phyloP scores from a whole-genome alignment of 345 rosid species.

The Citrus inodora region DNA sequence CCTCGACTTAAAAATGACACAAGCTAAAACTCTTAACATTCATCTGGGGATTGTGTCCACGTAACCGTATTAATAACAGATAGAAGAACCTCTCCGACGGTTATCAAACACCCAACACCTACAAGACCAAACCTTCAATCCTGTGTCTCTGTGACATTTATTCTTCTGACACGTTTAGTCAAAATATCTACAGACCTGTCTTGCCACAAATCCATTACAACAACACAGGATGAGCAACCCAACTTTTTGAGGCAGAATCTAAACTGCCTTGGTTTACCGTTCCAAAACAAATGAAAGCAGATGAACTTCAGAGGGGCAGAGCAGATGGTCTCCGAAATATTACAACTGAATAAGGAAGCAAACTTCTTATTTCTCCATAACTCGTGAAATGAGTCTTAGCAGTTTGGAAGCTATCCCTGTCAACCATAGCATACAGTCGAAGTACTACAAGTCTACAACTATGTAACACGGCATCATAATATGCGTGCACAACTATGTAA shows the following conservation, averaged over 20 bases:
- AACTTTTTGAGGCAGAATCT: not conserved
- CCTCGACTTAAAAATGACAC: not conserved
- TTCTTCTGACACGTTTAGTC: not conserved
- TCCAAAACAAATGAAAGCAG: not conserved
- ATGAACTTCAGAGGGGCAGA: not conserved
- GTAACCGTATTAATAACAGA: not conserved
- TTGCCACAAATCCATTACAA: not conserved
- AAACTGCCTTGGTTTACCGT: not conserved
- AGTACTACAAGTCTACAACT: not conserved
- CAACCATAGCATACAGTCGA: not conserved
- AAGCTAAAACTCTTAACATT: not conserved
- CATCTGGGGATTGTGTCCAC: not conserved
- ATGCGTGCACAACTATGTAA: not conserved
- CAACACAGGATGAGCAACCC: not conserved
- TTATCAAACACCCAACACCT: not conserved
- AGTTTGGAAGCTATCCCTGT: not conserved
- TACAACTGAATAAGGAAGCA: not conserved
- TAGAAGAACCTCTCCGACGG: not conserved
- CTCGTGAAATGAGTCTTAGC: not conserved
- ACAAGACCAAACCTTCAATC: not conserved
- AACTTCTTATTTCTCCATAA: not conserved
- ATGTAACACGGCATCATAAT: not conserved
- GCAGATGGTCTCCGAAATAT: not conserved
- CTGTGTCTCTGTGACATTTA: too few relatives aligned
- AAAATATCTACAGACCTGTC: not conserved